These are phyloP conservation scores for Xylariales sp. DNA, from an alignment of 2,329 filamentous ascomycete genomes.

Conservation along the genomic window DNA sequence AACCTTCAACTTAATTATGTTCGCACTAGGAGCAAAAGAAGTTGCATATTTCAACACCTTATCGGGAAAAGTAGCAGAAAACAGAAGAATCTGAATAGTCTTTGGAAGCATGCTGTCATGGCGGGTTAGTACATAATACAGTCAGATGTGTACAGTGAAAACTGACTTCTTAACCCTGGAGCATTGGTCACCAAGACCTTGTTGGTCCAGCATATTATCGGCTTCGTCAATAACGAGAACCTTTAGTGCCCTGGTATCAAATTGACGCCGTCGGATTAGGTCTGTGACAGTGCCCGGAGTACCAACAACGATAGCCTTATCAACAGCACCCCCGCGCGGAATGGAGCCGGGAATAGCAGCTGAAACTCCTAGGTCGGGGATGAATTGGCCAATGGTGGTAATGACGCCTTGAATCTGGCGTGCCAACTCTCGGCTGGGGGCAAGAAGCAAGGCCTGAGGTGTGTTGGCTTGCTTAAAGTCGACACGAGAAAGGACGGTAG, in stretches of 20 bases:
- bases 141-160: background rate
- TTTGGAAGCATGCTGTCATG: slow-evolving; percentile 74
- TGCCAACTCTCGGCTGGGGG: slow-evolving; percentile 92
- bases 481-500: slow-evolving; percentile 88
- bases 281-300: slow-evolving; percentile 95
- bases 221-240: slow-evolving; percentile 95
- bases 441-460: slow-evolving; percentile 89
- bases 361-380: slow-evolving; percentile 78
- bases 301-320: slow-evolving; percentile 86
- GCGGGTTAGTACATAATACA: slow-evolving; percentile 48
- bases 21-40: slow-evolving; percentile 85
- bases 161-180: slow-evolving; percentile 85
- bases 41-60: slow-evolving; percentile 86
- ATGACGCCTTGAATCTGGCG: slow-evolving; percentile 93
- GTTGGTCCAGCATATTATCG: slow-evolving; percentile 98
- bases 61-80: slow-evolving; percentile 93
- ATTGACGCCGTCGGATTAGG: slow-evolving; percentile 78
- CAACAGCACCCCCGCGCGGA: slow-evolving; percentile 74
- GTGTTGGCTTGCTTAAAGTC: slow-evolving; percentile 75
- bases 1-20: slow-evolving; percentile 86
- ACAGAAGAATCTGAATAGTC: slow-evolving; percentile 87
- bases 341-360: slow-evolving; percentile 85
- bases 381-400: slow-evolving; percentile 83
- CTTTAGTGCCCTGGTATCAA: slow-evolving; percentile 78
- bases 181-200: slow-evolving; percentile 95